Evolutionary conservation across 192 early-diverging fungal genomes (phyloP), one percentile per base, ranked within the genome.

Genomic region (Backusella tarrabulga): DNA sequence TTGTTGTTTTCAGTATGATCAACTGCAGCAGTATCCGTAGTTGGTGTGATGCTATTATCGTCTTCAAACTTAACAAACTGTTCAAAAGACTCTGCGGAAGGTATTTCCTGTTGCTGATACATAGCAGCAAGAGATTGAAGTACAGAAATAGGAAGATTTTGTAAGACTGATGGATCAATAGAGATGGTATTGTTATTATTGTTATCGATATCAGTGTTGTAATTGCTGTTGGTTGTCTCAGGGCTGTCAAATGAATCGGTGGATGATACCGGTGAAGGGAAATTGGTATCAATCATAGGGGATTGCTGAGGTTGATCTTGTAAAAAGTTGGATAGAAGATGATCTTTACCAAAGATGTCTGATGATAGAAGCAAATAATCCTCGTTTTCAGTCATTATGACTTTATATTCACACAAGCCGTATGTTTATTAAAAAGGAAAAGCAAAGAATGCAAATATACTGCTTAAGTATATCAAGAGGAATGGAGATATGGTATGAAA

Each of bases 41-140:
- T 56, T 23, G 54, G 54, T 11, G 21, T 36, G 21, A 56, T 71
- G 40, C 69, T 71, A 38, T 34, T 72, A 42, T 67, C 72, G 63
- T 78, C 80, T 75, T 78, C 80, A 75, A 77, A 77, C 8, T 41
- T 56, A 12, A 77, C 80, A 75, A 81, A 81, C 34, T 81, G 76
- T 21, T 77, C 73, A 41, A 78, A 77, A 34, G 71, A 21, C 12
- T 63, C 56, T 3, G 26, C n/a, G 11, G 56, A 63, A 29, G 56
- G 56, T 1, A 9, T 9, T 34, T 71, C 35, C 38, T 78, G 77
- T 50, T 73, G 77, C 26, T 77, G 76, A 9, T 71, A 69, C 19
- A 77, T 68, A 36, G 71, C 34, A 17, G 76, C 67, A 71, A 72
- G 71, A 52, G 23, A 32, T 34, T 72, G 40, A 14, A 72, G 71